Evolutionary conservation across 768 basidiomycete genomes (phyloP).

Genomic region (Neoboletus brunneissimus): DNA sequence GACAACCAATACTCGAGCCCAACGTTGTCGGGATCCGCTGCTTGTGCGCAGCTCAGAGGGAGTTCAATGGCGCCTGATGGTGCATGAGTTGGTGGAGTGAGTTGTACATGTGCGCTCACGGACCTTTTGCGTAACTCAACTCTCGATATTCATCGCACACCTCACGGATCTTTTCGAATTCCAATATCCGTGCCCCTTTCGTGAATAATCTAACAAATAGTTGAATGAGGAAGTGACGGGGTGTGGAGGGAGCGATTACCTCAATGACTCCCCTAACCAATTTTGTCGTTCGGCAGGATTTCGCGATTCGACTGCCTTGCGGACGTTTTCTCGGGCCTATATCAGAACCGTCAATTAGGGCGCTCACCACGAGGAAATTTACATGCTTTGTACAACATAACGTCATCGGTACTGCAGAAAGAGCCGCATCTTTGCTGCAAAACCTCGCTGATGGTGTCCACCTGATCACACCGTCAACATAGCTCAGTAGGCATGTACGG

Average conservation of each 20-base stretch:
- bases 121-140: conserved; percentile 80
- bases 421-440: conserved; percentile 93
- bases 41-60: conserved; percentile 77
- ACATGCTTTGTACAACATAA: conserved; percentile 90
- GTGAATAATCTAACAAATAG: conserved; percentile 64
- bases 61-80: conserved; percentile 75
- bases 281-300: conserved; percentile 73
- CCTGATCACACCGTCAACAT: conserved; percentile 43
- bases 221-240: conserved; percentile 4
- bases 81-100: background rate
- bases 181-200: conserved; percentile 82
- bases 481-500: background rate
- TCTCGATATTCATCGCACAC: conserved; percentile 88
- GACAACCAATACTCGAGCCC: conserved; percentile 77
- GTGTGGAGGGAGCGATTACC: conserved; percentile 44
- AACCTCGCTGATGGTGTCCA: conserved; percentile 95
- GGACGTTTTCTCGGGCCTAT: conserved; percentile 90
- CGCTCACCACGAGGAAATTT: background rate
- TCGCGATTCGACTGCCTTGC: conserved; percentile 81
- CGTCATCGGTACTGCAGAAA: conserved; percentile 98
- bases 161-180: conserved; percentile 80
- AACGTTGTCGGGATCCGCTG: conserved; percentile 70
- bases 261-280: conserved; percentile 80
- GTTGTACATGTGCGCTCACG: conserved; percentile 11
- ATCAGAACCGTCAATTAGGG: conserved; percentile 3